Percentiles rank a stretch among this genome's conserved stretches.
phyloP scores from a whole-genome alignment of 139 green algal species.

The Picochlorum costavermella region DNA sequence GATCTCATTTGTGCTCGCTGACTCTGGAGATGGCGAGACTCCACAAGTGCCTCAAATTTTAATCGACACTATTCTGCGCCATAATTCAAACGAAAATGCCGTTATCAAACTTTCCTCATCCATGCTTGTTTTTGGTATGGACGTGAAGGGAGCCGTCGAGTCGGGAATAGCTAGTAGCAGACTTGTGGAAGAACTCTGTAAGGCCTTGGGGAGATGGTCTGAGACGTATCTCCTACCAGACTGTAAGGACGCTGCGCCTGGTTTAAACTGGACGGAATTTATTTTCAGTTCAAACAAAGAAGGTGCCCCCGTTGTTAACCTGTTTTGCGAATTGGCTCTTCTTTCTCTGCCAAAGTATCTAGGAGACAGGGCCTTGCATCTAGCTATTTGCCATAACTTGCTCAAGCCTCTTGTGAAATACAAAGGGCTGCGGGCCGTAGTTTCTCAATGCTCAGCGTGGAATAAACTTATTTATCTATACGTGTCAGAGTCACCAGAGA shows the following conservation, averaged over 20 bases:
- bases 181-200: constrained; percentile 64
- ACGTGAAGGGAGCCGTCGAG: constrained; percentile 19
- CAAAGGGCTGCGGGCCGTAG: constrained; percentile 14
- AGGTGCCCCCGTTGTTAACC: constrained; percentile 5
- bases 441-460: constrained; percentile 46
- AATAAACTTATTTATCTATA: constrained; percentile 36
- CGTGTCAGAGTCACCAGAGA: neutral
- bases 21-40: constrained; percentile 67
- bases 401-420: constrained; percentile 48
- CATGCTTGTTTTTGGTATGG: constrained; percentile 23
- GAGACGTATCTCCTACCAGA: constrained; percentile 79
- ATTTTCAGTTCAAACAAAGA: neutral
- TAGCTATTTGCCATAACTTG: constrained; percentile 31
- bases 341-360: constrained; percentile 17
- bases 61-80: constrained; percentile 15
- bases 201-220: constrained; percentile 57
- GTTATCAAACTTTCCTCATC: constrained; percentile 1
- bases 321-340: constrained; percentile 42
- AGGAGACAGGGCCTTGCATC: constrained; percentile 30
- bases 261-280: neutral
- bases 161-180: constrained; percentile 47
- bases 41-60: constrained; percentile 60
- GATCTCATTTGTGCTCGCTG: constrained; percentile 62
- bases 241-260: constrained; percentile 28
- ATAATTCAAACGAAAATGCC: neutral